Evolutionary conservation across 2,329 filamentous ascomycete genomes (phyloP), one percentile per base, ranked within the genome.

Genomic region (Aureobasidium sp.): DNA sequence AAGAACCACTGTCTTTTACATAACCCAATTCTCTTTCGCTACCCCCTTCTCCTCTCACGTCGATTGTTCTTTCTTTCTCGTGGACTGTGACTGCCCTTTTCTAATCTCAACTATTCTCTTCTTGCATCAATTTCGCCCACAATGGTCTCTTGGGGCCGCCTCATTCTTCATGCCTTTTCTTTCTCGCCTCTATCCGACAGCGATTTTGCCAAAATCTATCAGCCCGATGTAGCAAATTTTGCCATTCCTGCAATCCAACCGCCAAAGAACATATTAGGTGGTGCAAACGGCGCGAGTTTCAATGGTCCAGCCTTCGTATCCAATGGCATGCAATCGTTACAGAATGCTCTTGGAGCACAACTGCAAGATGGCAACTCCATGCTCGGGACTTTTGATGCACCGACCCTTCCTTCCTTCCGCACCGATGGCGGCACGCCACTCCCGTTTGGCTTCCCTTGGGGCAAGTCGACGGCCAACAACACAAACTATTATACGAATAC

Each of bases 401-500:
- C 68, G 27, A 59, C 36, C 5, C 64, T 71, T n/a, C 51, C 65
- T 20, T 61, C 67, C n/a, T 74, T 68, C 54, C 60, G 72, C 16
- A 58, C 70, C 51, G 69, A 68, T 31, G 67, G 69, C 25, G 69
- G 27, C 53, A 65, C 61, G 4, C 68, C 70, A 7, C 63, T 70
- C 36, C 66, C 68, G 2, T 60, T 64, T 23, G 69, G 69, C 1
- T 71, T 64, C 8, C 75, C 75, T 3, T 77, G 75, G 75, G 75
- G 75, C 27, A 58, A 66, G 45, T 69, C 69, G 29, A 73, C 69
- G 6, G 68, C 71, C 16, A 66, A 70, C 29, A 72, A 75, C 42
- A 73, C 71, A 29, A 75, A 76, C 55, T 62, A 74, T 29, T 76
- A 77, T 70, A 62, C 64, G 29, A 43, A 67, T 31, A 67, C 73